Conservation (phyloP, 805 yeast genomes). For the Metschnikowia bowlesiae region DNA sequence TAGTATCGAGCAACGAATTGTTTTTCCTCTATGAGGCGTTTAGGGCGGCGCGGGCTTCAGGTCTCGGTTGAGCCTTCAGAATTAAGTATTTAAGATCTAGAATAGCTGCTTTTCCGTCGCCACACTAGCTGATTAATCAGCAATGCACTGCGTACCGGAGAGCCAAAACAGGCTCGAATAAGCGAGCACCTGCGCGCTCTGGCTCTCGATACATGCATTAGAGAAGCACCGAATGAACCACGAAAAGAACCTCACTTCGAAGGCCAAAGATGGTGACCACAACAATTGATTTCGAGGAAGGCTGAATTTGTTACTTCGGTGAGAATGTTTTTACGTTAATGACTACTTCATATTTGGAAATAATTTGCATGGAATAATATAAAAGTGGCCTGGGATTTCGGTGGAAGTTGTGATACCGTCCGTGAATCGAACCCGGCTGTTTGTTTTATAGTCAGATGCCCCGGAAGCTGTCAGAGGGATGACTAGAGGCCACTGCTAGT, state of each 20-base stretch:
- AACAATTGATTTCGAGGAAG: not conserved
- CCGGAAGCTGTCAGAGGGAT: too few species aligned
- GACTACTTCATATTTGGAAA: too few species aligned
- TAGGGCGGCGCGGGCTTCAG: not conserved
- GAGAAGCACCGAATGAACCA: not conserved
- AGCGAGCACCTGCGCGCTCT: not conserved
- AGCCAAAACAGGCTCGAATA: not conserved
- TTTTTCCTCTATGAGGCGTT: not conserved
- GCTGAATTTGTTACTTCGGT: too few species aligned
- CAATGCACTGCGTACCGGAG: not conserved
- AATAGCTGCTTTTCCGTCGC: not conserved
- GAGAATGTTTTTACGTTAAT: too few species aligned
- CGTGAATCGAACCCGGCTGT: too few species aligned
- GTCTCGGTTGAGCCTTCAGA: not conserved
- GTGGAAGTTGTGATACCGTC: too few species aligned
- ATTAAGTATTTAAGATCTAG: not conserved
- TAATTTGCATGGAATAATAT: too few species aligned
- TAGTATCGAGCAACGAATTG: too few species aligned
- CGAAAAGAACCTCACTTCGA: too few species aligned
- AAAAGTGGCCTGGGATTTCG: too few species aligned
- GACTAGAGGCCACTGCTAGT: too few species aligned
- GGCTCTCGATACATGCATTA: not conserved
- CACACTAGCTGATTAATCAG: slow-evolving; percentile 3
- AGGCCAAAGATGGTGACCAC: not conserved
- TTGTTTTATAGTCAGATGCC: too few species aligned